Conservation (phyloP, 257 asterid species). For the Lavandula angustifolia region DNA sequence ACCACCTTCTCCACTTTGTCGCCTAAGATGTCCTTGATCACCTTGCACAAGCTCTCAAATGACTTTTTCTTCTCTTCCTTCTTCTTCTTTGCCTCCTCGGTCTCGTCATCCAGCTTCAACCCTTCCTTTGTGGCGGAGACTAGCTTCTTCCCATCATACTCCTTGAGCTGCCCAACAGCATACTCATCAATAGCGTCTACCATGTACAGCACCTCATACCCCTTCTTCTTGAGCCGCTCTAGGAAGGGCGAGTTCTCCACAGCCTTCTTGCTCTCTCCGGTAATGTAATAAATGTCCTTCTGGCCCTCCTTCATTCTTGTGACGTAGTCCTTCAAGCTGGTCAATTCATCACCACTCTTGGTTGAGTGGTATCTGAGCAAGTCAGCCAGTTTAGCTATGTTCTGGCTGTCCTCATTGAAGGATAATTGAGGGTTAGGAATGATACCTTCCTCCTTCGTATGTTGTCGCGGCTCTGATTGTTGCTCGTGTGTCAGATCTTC, state of each 20-base stretch:
- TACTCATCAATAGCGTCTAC: constrained; percentile 87
- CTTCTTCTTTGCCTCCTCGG: constrained; percentile 65
- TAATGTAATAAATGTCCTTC: constrained; percentile 72
- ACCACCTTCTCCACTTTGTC: constrained; percentile 80
- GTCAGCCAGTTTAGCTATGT: constrained; percentile 71
- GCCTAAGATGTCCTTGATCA: constrained; percentile 67
- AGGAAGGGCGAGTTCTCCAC: constrained; percentile 80
- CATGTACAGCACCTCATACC: constrained; percentile 77
- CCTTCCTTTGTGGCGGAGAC: constrained; percentile 85
- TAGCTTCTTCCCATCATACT: constrained; percentile 76
- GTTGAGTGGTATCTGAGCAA: constrained; percentile 68
- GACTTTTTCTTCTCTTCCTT: constrained; percentile 70
- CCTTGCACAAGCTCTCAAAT: constrained; percentile 71
- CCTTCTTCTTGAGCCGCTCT: constrained; percentile 78
- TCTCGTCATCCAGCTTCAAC: constrained; percentile 68
- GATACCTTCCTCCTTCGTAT: no score
- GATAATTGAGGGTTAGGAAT: no score
- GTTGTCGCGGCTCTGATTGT: no score
- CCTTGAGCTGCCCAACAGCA: constrained; percentile 70
- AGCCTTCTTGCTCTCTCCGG: constrained; percentile 79
- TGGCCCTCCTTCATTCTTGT: constrained; percentile 92
- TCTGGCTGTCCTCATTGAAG: constrained; percentile 78
- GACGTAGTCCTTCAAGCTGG: constrained; percentile 75
- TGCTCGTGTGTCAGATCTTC: no score
- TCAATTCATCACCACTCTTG: constrained; percentile 81